Evolutionary conservation across 192 early-diverging fungal species (phyloP).

Genomic region (Obelidium mucronatum): DNA sequence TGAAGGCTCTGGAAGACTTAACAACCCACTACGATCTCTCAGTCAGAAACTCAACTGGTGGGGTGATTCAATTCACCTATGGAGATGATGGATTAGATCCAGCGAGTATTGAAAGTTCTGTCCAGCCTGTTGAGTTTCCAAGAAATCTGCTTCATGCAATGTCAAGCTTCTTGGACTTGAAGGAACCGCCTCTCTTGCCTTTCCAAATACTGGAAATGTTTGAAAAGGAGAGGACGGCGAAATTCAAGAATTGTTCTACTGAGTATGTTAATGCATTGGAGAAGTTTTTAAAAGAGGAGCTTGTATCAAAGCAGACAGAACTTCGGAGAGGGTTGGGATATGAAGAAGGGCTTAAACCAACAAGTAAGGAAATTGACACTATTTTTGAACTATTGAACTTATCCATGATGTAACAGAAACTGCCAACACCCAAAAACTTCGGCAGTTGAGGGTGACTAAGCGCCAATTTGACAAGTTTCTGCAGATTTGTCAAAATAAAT

Average conservation of each 20-base stretch:
- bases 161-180: constrained; percentile 29
- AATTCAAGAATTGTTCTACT: constrained; percentile 63
- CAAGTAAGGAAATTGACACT: constrained; percentile 6
- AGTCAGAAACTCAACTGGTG: constrained; percentile 91
- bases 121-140: constrained; percentile 85
- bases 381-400: not conserved
- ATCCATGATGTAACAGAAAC: not conserved
- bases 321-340: constrained; percentile 65
- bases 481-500: constrained; percentile 81
- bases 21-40: constrained; percentile 94
- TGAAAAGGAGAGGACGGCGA: constrained; percentile 48
- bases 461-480: constrained; percentile 78
- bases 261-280: constrained; percentile 69
- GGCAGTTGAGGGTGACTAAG: constrained; percentile 72
- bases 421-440: constrained; percentile 33
- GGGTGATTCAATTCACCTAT: constrained; percentile 92
- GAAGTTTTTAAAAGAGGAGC: constrained; percentile 61
- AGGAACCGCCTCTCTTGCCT: constrained; percentile 62
- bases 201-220: constrained; percentile 66
- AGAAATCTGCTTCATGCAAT: constrained; percentile 79
- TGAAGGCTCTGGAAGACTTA: constrained; percentile 91
- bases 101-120: constrained; percentile 87
- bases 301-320: constrained; percentile 58
- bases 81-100: constrained; percentile 98
- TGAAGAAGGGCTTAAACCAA: constrained; percentile 4